Conservation (phyloP, 2,329 filamentous ascomycete genomes). For the Alternaria sp. region DNA sequence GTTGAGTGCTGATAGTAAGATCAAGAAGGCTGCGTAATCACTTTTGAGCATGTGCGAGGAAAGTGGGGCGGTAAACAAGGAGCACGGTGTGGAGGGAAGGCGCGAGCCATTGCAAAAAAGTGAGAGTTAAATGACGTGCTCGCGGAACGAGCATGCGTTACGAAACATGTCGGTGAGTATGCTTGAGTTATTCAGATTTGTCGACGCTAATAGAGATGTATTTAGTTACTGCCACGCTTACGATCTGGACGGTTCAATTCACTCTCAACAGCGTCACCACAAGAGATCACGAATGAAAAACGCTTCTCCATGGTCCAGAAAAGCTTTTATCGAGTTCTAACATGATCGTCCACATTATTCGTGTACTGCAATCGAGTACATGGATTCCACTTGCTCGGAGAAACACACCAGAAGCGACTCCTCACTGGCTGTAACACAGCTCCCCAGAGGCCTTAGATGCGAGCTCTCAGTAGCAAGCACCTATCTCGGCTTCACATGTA, state of each 20-base stretch:
- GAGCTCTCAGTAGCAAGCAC: not conserved
- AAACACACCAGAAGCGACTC: not conserved
- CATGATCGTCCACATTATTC: not conserved
- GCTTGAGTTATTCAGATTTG: not conserved
- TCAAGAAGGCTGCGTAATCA: not conserved
- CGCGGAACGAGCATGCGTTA: not conserved
- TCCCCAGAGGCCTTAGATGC: not conserved
- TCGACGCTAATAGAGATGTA: not conserved
- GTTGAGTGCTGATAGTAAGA: not conserved
- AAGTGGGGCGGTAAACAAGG: slow-evolving; percentile 2
- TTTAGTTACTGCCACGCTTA: not conserved
- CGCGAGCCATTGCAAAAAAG: not conserved
- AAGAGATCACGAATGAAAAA: not conserved
- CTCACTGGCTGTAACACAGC: not conserved
- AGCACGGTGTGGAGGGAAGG: slow-evolving; percentile 1
- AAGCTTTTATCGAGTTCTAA: not conserved
- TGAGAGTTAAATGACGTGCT: not conserved
- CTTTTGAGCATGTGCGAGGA: not conserved
- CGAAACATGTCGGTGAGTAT: not conserved
- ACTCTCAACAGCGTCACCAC: not conserved
- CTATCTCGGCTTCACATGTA: not conserved
- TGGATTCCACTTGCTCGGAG: not conserved
- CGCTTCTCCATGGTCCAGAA: rapidly evolving
- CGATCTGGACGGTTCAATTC: not conserved
- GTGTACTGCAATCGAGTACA: not conserved